phyloP scores from a whole-genome alignment of 139 green algal species.

The Picochlorum sp. region DNA sequence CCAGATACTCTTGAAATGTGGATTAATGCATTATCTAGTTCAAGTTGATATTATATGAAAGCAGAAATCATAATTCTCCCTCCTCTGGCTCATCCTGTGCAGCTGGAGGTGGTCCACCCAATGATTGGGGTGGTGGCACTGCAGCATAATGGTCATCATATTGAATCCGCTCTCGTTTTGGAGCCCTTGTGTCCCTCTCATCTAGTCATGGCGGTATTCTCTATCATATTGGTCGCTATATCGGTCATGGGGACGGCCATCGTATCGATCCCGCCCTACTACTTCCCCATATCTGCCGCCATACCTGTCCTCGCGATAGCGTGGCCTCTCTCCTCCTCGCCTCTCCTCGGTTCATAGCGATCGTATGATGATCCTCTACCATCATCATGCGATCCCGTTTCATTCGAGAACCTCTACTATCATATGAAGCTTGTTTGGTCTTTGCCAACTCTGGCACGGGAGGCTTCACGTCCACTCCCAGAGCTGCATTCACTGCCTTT shows the following conservation, averaged over 20 bases:
- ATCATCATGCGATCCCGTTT: not conserved
- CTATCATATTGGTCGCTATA: not conserved
- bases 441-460: not conserved
- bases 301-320: not conserved
- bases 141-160: conserved; percentile 1
- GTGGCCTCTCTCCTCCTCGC: not conserved
- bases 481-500: not conserved
- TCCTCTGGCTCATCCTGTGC: conserved; percentile 7
- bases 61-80: not conserved
- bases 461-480: not conserved
- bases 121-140: conserved; percentile 6
- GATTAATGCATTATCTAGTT: conserved; percentile 55
- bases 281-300: not conserved
- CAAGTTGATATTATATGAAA: not conserved
- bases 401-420: not conserved
- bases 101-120: not conserved
- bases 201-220: not conserved
- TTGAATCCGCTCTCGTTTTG: not conserved
- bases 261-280: not conserved
- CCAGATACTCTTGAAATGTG: conserved; percentile 75
- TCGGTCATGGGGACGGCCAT: not conserved
- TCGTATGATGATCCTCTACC: not conserved
- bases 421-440: not conserved
- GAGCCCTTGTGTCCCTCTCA: not conserved
- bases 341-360: not conserved